Evolutionary conservation across 2,329 filamentous ascomycete genomes (phyloP).

Genomic region (Bipolaris gigantea): DNA sequence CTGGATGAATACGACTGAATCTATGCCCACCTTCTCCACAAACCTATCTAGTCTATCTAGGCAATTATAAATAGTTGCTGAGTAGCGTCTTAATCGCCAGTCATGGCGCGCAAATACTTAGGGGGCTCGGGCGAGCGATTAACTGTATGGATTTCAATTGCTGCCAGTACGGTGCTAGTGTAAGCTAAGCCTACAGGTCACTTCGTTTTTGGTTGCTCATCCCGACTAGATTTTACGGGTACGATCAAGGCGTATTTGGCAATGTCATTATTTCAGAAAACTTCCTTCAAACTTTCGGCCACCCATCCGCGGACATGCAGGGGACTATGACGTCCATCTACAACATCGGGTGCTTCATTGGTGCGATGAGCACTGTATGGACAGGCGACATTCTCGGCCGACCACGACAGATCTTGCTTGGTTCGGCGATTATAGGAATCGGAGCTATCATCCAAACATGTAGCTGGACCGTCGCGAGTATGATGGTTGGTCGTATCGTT

Average conservation of each 20-base stretch:
- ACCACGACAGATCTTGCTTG: conserved; percentile 61
- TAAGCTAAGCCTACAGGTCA: background rate
- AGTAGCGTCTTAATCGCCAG: background rate
- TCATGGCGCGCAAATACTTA: conserved; percentile 54
- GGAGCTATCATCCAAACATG: conserved; percentile 45
- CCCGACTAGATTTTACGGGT: conserved; percentile 48
- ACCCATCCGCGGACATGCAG: conserved; percentile 37
- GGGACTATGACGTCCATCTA: conserved; percentile 48
- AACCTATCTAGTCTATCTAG: background rate
- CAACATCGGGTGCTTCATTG: conserved; percentile 51
- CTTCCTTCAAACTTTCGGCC: conserved; percentile 34
- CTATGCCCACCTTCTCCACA: background rate
- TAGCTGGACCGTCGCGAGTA: conserved; percentile 41
- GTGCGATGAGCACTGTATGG: conserved; percentile 47
- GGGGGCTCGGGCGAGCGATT: conserved; percentile 55
- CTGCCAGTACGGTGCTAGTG: conserved; percentile 54
- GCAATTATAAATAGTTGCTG: background rate
- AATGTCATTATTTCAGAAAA: conserved; percentile 41
- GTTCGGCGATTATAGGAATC: conserved; percentile 48
- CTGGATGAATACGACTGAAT: background rate
- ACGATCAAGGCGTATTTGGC: conserved; percentile 42
- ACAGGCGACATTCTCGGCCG: conserved; percentile 62
- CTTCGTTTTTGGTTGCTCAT: background rate
- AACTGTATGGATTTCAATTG: conserved; percentile 58
- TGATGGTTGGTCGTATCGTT: conserved; percentile 48